Conservation (phyloP, 768 basidiomycete species). For the Polyporus arcularius region DNA sequence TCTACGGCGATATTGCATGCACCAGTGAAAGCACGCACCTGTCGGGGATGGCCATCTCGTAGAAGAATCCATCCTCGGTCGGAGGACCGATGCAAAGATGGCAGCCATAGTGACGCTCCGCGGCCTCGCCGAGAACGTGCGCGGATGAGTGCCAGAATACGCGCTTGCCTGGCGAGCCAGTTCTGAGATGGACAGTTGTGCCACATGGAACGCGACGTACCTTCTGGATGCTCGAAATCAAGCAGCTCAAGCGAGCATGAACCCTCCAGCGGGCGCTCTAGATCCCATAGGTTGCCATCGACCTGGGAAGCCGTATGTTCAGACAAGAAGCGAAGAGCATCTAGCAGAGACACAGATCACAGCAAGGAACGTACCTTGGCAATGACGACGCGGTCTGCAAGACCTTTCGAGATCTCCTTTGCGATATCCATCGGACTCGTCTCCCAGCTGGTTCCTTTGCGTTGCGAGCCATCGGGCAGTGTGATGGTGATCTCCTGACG, state of each 20-base stretch:
- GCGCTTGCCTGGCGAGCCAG: constrained; percentile 61
- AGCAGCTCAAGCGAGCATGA: constrained; percentile 81
- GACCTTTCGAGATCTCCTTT: constrained; percentile 80
- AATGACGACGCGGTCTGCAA: constrained; percentile 89
- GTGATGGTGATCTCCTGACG: constrained; percentile 83
- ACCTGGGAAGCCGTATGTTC: constrained; percentile 50
- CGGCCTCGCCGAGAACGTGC: constrained; percentile 95
- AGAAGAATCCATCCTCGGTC: constrained; percentile 98
- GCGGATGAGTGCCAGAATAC: constrained; percentile 99
- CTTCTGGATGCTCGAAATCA: constrained; percentile 92
- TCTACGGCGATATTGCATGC: not conserved
- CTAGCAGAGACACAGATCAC: no score
- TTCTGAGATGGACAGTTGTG: not conserved
- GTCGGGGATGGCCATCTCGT: constrained; percentile 93
- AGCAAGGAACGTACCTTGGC: constrained; percentile 64
- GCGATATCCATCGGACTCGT: constrained; percentile 92
- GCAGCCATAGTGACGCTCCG: constrained; percentile 95
- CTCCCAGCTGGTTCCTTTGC: constrained; percentile 90
- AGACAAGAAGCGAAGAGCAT: no score
- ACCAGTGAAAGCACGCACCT: constrained; percentile 42
- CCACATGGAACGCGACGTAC: constrained; percentile 34
- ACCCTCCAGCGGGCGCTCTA: constrained; percentile 90
- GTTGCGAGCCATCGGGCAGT: constrained; percentile 81
- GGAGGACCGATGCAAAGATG: constrained; percentile 97
- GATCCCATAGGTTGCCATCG: constrained; percentile 87